These are phyloP conservation scores for Tulasnella sp. DNA, from an alignment of 768 basidiomycete species.

Conservation along the genomic window DNA sequence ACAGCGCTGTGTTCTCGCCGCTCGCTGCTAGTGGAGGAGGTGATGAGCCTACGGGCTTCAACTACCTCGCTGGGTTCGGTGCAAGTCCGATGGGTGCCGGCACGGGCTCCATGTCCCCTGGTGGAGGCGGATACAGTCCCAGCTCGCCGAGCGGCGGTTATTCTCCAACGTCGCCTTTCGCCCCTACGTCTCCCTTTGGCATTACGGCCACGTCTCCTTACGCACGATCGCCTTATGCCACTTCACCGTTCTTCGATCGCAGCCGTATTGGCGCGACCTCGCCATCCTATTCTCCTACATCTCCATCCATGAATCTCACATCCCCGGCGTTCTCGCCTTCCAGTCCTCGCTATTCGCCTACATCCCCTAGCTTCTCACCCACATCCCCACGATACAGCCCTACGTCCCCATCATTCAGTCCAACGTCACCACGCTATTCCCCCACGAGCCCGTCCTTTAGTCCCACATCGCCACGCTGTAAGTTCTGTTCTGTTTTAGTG, in stretches of 20 bases:
- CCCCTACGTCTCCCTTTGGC: conserved; percentile 62
- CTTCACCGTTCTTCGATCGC: conserved; percentile 69
- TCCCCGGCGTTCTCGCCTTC: conserved; percentile 27
- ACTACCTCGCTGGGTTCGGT: conserved; percentile 55
- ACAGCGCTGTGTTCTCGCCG: conserved; percentile 88
- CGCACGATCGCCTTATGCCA: conserved; percentile 69
- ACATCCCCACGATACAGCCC: conserved; percentile 79
- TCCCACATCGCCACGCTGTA: conserved; percentile 62
- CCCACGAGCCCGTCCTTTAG: conserved; percentile 87
- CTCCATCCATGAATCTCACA: conserved; percentile 26
- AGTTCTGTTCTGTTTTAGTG: conserved; percentile 25
- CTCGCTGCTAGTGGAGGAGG: conserved; percentile 66
- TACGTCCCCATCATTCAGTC: conserved; percentile 81
- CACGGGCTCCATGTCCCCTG: conserved; percentile 73
- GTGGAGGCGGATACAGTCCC: conserved; percentile 68
- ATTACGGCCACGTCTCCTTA: conserved; percentile 22
- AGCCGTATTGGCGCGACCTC: conserved; percentile 35
- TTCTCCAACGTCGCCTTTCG: conserved; percentile 82
- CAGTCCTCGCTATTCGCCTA: conserved; percentile 58
- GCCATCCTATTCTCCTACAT: conserved; percentile 29
- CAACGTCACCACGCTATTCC: conserved; percentile 80
- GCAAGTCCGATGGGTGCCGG: conserved; percentile 68
- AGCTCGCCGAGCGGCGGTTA: conserved; percentile 74
- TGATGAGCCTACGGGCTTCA: conserved; percentile 69
- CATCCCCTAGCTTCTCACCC: conserved; percentile 73